A percentile compares a stretch with the other conserved stretches of the same genome.
Conservation (phyloP, 805 yeast genomes). For the Naumovozyma castellii region DNA sequence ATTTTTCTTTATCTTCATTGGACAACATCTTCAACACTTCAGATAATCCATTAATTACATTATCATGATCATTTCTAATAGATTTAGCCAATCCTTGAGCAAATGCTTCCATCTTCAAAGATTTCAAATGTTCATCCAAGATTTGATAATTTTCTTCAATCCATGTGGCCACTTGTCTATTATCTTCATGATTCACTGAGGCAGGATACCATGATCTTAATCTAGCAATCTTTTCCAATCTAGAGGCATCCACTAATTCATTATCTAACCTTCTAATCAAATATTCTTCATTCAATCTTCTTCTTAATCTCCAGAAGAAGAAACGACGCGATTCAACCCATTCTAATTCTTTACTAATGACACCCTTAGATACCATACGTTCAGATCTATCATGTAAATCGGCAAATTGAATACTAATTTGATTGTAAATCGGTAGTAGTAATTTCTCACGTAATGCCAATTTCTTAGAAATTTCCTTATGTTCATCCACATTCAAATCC, state of each 20-base stretch:
- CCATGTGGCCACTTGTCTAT: constrained; percentile 73
- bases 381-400: constrained; percentile 96
- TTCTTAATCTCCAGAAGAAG: constrained; percentile 98
- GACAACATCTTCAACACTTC: constrained; percentile 46
- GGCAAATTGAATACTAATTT: constrained; percentile 90
- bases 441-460: constrained; percentile 69
- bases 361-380: constrained; percentile 93
- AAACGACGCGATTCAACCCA: constrained; percentile 86
- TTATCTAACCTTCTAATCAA: constrained; percentile 64
- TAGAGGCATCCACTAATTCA: constrained; percentile 47
- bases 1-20: constrained; percentile 43
- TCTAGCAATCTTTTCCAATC: constrained; percentile 79
- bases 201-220: constrained; percentile 79
- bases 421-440: constrained; percentile 81
- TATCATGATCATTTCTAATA: constrained; percentile 45
- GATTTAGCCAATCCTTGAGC: constrained; percentile 55
- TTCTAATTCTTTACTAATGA: constrained; percentile 72
- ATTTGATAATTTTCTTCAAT: constrained; percentile 67
- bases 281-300: constrained; percentile 90
- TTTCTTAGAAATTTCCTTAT: constrained; percentile 52
- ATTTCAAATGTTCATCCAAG: constrained; percentile 51
- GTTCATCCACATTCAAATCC: constrained; percentile 52
- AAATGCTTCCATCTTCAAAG: constrained; percentile 55
- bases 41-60: constrained; percentile 45
- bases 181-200: constrained; percentile 58